A percentile compares a stretch with the other conserved stretches of the same genome.
Evolutionary conservation across 345 rosid genomes (phyloP).

Genomic region (Murraya koenigii): DNA sequence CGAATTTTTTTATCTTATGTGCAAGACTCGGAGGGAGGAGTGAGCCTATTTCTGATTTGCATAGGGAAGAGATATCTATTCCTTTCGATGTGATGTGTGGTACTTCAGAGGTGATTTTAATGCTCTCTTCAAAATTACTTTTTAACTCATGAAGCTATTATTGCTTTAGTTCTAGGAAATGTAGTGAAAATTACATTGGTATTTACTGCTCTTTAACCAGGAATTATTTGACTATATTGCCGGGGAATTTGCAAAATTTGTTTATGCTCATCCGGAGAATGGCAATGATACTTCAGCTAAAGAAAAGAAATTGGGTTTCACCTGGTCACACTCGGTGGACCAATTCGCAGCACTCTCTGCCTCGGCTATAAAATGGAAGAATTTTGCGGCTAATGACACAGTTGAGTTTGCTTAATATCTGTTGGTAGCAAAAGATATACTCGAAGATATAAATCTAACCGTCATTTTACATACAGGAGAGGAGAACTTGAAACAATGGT

Average conservation of each 20-base stretch:
- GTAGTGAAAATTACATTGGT: background rate
- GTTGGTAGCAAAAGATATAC: too few species aligned
- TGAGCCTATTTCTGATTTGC: slow-evolving; percentile 48
- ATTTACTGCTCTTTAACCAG: slow-evolving; percentile 13
- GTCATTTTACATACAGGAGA: too few species aligned
- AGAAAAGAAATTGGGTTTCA: slow-evolving; percentile 41
- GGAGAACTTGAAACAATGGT: background rate
- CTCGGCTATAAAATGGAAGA: slow-evolving; percentile 43
- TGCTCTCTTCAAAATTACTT: background rate
- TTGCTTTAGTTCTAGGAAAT: background rate
- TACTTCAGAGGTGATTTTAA: slow-evolving; percentile 37
- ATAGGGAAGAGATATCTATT: slow-evolving; percentile 45
- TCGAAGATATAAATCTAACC: background rate
- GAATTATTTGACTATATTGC: slow-evolving; percentile 48
- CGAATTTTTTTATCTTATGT: slow-evolving; percentile 37
- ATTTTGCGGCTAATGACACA: slow-evolving; percentile 33
- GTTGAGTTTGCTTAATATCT: slow-evolving; percentile 28
- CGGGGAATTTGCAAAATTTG: slow-evolving; percentile 43
- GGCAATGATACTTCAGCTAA: slow-evolving; percentile 15
- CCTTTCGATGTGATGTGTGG: slow-evolving; percentile 34
- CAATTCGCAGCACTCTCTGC: slow-evolving; percentile 32
- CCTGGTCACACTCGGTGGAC: slow-evolving; percentile 38
- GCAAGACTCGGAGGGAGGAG: slow-evolving; percentile 48
- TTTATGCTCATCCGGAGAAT: slow-evolving; percentile 26
- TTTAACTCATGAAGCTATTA: background rate